phyloP scores from a whole-genome alignment of 1,284 basidiomycete genomes.

The Ceraceosorus bombacis region DNA sequence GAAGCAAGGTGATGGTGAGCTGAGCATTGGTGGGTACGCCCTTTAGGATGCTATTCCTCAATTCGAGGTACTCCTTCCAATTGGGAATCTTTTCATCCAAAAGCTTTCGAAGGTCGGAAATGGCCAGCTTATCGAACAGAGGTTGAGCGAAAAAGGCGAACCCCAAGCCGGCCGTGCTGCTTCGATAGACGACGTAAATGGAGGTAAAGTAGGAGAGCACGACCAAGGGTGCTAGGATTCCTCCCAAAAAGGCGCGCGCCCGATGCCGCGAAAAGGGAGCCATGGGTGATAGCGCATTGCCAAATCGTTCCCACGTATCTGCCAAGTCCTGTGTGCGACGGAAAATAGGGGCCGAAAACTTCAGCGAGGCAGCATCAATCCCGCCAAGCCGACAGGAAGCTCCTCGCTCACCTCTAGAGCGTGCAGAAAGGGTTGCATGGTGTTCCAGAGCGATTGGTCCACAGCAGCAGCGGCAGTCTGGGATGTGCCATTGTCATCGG shows the following conservation, averaged over 20 bases:
- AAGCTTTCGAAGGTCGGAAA: slow-evolving; percentile 41
- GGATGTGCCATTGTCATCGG: neutral
- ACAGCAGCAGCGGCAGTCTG: slow-evolving; percentile 20
- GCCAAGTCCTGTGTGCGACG: slow-evolving; percentile 13
- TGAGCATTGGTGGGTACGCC: slow-evolving; percentile 59
- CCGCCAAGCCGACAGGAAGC: neutral
- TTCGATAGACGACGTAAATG: slow-evolving; percentile 51
- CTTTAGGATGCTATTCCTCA: slow-evolving; percentile 52
- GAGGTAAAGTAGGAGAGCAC: slow-evolving; percentile 52
- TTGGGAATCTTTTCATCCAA: slow-evolving; percentile 53
- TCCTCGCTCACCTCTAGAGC: slow-evolving; percentile 54
- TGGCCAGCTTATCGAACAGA: slow-evolving; percentile 49
- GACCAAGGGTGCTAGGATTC: slow-evolving; percentile 42
- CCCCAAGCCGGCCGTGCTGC: slow-evolving; percentile 52
- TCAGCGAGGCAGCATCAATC: too few species aligned
- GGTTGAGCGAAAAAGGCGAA: slow-evolving; percentile 56
- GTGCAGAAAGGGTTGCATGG: slow-evolving; percentile 50
- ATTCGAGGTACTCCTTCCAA: slow-evolving; percentile 50
- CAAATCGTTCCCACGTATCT: slow-evolving; percentile 50
- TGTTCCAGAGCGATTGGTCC: slow-evolving; percentile 41
- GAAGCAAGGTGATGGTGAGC: slow-evolving; percentile 55
- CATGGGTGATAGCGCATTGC: slow-evolving; percentile 50
- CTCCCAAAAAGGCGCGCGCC: slow-evolving; percentile 45
- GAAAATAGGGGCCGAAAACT: too few species aligned
- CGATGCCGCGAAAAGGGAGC: slow-evolving; percentile 48